Evolutionary conservation across 768 basidiomycete genomes (phyloP).

Genomic region (Floccularia luteovirens): DNA sequence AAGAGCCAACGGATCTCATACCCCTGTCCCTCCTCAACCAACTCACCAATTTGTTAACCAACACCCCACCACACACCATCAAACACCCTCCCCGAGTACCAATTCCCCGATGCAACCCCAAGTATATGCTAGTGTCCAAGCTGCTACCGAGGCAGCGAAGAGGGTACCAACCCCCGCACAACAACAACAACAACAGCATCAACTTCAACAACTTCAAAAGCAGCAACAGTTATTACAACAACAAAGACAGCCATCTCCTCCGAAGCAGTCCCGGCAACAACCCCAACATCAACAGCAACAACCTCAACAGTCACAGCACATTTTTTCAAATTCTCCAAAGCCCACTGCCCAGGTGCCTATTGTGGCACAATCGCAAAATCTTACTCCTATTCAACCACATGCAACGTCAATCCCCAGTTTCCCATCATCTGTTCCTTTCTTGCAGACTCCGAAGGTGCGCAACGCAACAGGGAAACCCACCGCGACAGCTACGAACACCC

Average conservation of each 20-base stretch:
- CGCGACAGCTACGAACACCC: background rate
- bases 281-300: conserved; percentile 9
- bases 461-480: background rate
- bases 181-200: conserved; percentile 5
- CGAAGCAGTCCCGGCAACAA: conserved; percentile 6
- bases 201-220: conserved; percentile 4
- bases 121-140: conserved; percentile 25
- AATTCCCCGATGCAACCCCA: conserved; percentile 27
- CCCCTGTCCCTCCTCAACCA: conserved; percentile 20
- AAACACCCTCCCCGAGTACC: conserved; percentile 13
- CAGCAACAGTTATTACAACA: background rate
- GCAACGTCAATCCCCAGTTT: background rate
- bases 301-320: conserved; percentile 6
- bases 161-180: conserved; percentile 28
- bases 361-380: background rate
- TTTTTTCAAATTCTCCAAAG: conserved; percentile 1
- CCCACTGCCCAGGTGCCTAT: background rate
- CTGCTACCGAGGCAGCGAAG: conserved; percentile 22
- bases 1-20: conserved; percentile 22
- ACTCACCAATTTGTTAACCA: conserved; percentile 25
- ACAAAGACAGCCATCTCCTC: background rate
- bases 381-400: background rate
- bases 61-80: conserved; percentile 18
- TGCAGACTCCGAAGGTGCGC: background rate
- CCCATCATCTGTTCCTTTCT: background rate